phyloP scores from a whole-genome alignment of 768 basidiomycete species.

The Tubosaeta brunneosetosa region DNA sequence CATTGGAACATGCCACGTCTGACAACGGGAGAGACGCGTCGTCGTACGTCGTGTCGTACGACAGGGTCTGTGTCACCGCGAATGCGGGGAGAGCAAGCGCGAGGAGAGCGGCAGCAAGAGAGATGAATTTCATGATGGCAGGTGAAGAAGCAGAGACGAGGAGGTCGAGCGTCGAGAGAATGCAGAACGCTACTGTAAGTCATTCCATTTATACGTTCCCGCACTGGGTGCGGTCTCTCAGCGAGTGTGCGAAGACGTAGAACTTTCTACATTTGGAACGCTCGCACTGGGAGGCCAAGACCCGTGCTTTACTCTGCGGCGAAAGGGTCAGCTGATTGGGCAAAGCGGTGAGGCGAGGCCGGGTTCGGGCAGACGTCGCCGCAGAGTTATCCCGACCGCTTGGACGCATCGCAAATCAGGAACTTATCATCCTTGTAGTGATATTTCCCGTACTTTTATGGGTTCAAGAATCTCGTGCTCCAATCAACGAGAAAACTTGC shows the following conservation, averaged over 20 bases:
- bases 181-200: not conserved
- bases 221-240: not conserved
- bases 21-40: constrained; percentile 13
- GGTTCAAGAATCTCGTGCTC: too few species aligned
- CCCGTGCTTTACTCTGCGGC: not conserved
- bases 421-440: too few species aligned
- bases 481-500: too few species aligned
- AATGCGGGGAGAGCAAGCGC: constrained; percentile 15
- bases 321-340: constrained; percentile 4
- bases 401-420: too few species aligned
- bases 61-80: constrained; percentile 14
- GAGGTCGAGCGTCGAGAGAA: not conserved
- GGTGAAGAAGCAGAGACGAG: not conserved
- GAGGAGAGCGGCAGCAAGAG: constrained; percentile 8
- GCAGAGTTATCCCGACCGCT: not conserved
- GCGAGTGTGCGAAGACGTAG: not conserved
- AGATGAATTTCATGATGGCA: constrained; percentile 24
- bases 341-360: not conserved
- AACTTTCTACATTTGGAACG: not conserved
- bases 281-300: not conserved
- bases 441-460: too few species aligned
- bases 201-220: constrained; percentile 14
- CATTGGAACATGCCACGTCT: constrained; percentile 31
- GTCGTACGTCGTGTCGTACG: constrained; percentile 33
- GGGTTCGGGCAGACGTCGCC: not conserved